Evolutionary conservation across 2,329 filamentous ascomycete species (phyloP), one percentile per base, ranked within the genome.

Genomic region (Penicillium hordei): DNA sequence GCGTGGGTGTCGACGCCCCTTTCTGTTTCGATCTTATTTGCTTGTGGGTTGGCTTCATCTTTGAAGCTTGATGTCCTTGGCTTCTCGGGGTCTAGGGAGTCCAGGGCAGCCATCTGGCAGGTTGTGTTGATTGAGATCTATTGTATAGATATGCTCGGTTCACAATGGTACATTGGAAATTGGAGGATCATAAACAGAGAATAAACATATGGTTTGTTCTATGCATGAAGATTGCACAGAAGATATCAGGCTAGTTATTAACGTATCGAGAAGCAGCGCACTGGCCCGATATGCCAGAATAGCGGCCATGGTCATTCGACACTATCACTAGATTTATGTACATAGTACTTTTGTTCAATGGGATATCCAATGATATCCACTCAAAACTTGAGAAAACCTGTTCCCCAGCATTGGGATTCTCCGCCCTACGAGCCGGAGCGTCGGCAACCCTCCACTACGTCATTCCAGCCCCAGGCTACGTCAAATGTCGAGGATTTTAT

Each of bases 1-100:
- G 59, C 63, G 4, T 67, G 63, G 15, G 52, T n/a, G 25, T 64
- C 58, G 49, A 33, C 10, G 3, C 58, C 60, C 17, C 55, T 36
- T n/a, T 49, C 48, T 39, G 29, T 4, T 50, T 63, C 53, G 8
- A 56, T 60, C 19, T 23, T 38, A 25, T 39, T 3, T 29, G n/a
- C 27, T 31, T 31, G 43, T 12, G 44, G 55, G 10, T 3, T 23
- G 13, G 46, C 17, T 43, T 51, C 53, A 19, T 52, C 38, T 4
- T 60, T 48, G 55, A 34, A 19, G 48, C 39, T 17, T 57, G 39
- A 33, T 21, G 25, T 38, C 4, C 59, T 42, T 12, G 51, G 52
- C 55, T 61, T 65, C 46, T 62, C 61, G 19, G 52, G 52, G 19
- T 60, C 43, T 34, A 57, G 36, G 2, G 58, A 29, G 25, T 59